Conservation (phyloP, 73 alveolate genomes). For the Paramecium biaurelia region DNA sequence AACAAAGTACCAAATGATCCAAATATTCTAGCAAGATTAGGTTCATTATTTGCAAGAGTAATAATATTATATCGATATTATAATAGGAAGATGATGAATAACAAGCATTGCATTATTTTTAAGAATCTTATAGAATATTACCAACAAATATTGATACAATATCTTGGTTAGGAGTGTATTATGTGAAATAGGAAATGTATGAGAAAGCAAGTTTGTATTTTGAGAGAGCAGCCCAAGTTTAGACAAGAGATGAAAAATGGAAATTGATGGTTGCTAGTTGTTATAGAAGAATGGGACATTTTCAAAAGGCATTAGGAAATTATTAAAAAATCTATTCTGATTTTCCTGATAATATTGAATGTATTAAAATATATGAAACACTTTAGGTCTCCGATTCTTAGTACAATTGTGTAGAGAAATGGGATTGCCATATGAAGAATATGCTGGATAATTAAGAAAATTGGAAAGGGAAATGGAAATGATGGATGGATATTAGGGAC, state of each 20-base stretch:
- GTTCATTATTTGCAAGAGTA: slow-evolving; percentile 89
- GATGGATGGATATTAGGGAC: slow-evolving; percentile 27
- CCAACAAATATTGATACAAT: slow-evolving; percentile 89
- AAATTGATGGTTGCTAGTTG: slow-evolving; percentile 96
- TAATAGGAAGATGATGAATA: slow-evolving; percentile 75
- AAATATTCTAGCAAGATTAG: slow-evolving; percentile 91
- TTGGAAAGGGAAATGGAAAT: slow-evolving; percentile 57
- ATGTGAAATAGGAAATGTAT: slow-evolving; percentile 90
- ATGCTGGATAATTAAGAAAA: slow-evolving; percentile 61
- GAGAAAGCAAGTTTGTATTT: slow-evolving; percentile 97
- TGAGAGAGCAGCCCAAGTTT: slow-evolving; percentile 97
- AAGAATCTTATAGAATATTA: slow-evolving; percentile 94
- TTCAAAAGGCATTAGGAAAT: slow-evolving; percentile 55
- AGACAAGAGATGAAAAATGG: slow-evolving; percentile 97
- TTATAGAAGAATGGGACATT: slow-evolving; percentile 88
- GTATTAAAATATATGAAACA: slow-evolving; percentile 66
- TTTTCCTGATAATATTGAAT: slow-evolving; percentile 91
- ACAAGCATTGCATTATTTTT: slow-evolving; percentile 96
- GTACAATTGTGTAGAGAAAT: slow-evolving; percentile 53
- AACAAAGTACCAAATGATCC: slow-evolving; percentile 96
- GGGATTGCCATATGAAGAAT: slow-evolving; percentile 61
- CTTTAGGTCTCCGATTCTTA: slow-evolving; percentile 49
- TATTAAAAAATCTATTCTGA: slow-evolving; percentile 84
- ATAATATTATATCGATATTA: slow-evolving; percentile 49
- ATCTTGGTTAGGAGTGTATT: slow-evolving; percentile 94